These are phyloP conservation scores for Triangularia setosa DNA, from an alignment of 2,329 filamentous ascomycete species.

Conservation along the genomic window DNA sequence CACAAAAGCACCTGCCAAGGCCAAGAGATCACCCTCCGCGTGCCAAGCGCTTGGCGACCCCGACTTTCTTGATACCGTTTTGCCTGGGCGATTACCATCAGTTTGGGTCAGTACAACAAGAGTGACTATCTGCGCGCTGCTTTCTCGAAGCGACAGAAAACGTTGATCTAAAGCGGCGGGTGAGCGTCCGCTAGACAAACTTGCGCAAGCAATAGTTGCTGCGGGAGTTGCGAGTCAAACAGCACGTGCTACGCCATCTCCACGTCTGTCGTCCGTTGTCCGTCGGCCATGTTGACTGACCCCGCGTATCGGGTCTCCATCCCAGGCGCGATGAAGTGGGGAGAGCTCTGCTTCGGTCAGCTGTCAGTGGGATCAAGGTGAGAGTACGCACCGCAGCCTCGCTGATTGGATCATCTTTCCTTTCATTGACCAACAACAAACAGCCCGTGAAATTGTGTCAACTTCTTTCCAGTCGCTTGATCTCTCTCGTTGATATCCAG, in stretches of 20 bases:
- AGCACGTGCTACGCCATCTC: background rate
- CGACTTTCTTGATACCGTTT: conserved; percentile 17
- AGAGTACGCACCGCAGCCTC: background rate
- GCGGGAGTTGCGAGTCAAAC: background rate
- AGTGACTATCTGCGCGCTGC: background rate
- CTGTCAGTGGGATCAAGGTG: background rate
- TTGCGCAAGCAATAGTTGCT: background rate
- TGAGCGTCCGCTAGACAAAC: background rate
- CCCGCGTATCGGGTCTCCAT: background rate
- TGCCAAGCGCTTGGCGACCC: conserved; percentile 26
- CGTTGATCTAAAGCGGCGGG: background rate
- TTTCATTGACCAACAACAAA: background rate
- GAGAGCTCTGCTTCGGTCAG: background rate
- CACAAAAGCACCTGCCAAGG: conserved; percentile 14
- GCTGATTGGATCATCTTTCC: background rate
- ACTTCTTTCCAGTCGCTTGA: background rate
- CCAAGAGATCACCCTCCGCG: conserved; percentile 27
- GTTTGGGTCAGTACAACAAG: conserved; percentile 8
- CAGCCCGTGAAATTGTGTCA: background rate
- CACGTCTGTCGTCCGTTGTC: background rate
- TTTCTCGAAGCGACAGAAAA: background rate
- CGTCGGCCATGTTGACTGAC: background rate
- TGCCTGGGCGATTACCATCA: conserved; percentile 9
- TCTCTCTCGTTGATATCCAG: background rate
- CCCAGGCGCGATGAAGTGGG: background rate